Evolutionary conservation across 2,329 filamentous ascomycete species (phyloP).

Genomic region (Sporothrix sp.): DNA sequence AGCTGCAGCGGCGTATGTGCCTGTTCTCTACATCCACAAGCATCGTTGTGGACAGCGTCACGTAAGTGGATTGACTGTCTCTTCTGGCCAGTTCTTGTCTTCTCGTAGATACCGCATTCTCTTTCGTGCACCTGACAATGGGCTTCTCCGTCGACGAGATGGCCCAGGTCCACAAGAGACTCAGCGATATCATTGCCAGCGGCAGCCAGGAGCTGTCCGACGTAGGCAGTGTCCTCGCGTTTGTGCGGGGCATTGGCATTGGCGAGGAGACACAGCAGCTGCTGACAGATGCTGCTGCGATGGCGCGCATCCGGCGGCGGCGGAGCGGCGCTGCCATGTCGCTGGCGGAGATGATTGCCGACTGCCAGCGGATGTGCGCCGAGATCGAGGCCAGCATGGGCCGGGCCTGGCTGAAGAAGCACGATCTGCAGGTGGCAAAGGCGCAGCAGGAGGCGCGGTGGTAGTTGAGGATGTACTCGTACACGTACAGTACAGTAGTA

Average conservation of each 20-base stretch:
- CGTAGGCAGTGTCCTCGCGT: background rate
- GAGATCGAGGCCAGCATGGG: background rate
- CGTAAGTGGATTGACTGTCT: too few relatives aligned
- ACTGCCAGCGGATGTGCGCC: background rate
- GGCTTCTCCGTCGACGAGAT: background rate
- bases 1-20: too few relatives aligned
- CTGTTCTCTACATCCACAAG: too few relatives aligned
- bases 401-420: conserved; percentile 2
- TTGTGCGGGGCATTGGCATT: background rate
- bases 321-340: too few relatives aligned
- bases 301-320: background rate
- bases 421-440: background rate
- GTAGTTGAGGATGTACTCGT: background rate
- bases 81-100: too few relatives aligned
- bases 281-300: background rate
- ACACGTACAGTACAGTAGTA: background rate
- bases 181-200: background rate
- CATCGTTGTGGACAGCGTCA: too few relatives aligned
- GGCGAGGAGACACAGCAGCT: background rate
- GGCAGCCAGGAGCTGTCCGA: background rate
- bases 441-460: background rate
- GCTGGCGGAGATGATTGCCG: background rate
- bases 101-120: too few relatives aligned
- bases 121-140: background rate
- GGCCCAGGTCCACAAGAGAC: background rate